Conservation (phyloP, 176 grass and related monocot species). For the Tuctoria greenei region DNA sequence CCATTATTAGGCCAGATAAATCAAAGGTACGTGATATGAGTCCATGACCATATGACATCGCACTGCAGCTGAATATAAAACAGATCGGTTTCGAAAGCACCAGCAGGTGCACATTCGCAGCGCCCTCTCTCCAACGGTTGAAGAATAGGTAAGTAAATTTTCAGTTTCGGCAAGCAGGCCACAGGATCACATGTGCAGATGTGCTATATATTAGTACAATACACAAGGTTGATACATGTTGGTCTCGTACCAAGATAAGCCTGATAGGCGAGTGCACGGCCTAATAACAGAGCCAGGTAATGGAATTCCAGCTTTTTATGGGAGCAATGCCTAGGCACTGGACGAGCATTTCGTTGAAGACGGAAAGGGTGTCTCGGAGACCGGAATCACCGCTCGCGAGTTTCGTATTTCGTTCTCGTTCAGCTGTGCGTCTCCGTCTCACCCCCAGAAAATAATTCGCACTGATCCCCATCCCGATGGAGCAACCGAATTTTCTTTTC, state of each 20-base stretch:
- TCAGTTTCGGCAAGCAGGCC: slow-evolving; percentile 3
- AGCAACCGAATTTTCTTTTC: background rate
- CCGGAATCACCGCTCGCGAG: background rate
- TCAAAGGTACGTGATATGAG: background rate
- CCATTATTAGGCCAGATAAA: background rate
- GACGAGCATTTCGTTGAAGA: slow-evolving; percentile 30
- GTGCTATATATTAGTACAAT: background rate
- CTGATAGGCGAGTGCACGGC: background rate
- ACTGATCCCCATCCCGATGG: background rate
- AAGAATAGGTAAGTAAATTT: background rate
- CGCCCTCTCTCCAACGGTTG: background rate
- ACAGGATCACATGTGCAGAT: background rate
- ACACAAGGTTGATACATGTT: background rate
- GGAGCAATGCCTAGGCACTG: background rate
- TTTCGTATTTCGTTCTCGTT: background rate
- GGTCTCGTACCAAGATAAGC: background rate
- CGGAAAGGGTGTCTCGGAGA: background rate
- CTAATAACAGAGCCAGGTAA: background rate
- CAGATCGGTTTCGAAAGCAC: background rate
- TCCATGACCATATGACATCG: background rate
- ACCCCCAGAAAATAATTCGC: background rate
- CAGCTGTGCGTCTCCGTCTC: background rate
- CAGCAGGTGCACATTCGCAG: background rate
- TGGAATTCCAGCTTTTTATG: background rate
- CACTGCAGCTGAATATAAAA: background rate